Base-by-base conservation (phyloP, 352 stramenopile species). In the Globisporangium cederbergense region DNA sequence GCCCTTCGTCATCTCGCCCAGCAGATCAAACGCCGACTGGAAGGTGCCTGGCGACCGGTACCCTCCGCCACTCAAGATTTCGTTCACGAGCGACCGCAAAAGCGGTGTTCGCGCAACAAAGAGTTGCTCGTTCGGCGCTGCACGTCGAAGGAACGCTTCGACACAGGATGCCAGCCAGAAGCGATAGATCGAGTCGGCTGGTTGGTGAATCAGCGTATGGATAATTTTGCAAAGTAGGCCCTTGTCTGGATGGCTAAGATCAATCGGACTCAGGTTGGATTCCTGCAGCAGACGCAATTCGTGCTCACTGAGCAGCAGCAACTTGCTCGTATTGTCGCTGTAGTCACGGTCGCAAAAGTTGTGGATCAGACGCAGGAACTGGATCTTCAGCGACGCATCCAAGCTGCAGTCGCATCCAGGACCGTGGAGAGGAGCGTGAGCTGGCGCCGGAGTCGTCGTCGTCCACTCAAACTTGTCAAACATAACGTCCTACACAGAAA, bases 131-230 rank as follows among this genome's bases (percentile, higher is more conserved):
- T 74, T 83, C 4, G 87, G 76, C 11, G 78, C 77, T 11, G 87
- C 78, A 25, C 94, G 93, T 16, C 96, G 83, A 10, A 99, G 71
- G 76, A 98, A 98, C 22, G 95, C 95, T 77, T 99, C 96, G 8
- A 98, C 83, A 65, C 95, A 98, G n/a, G 90, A 98, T 2, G 96
- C 90, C 38, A 99, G 64, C 96, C 96, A 99, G 68, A 98, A 98
- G 16, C 93, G 83, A 62, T 99, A 98, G 46, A 96, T 95, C 10
- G 93, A 98, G 57, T 98, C 93, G 16, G 88, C 78, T 8, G 90
- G 83, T 68, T 99, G 95, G 25, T 85, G 67, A 45, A 97, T 90
- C 51, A 98, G 83, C 20, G 89, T 89, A 13, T 83, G 52, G 50
- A 98, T 91, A 55, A 96, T 93, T 66, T 96, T 97, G 67, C 92